Percentiles rank a stretch among this genome's conserved stretches.
Evolutionary conservation across 2,329 filamentous ascomycete genomes (phyloP).

Genomic region (Aspergillus pseudoviridinutans): DNA sequence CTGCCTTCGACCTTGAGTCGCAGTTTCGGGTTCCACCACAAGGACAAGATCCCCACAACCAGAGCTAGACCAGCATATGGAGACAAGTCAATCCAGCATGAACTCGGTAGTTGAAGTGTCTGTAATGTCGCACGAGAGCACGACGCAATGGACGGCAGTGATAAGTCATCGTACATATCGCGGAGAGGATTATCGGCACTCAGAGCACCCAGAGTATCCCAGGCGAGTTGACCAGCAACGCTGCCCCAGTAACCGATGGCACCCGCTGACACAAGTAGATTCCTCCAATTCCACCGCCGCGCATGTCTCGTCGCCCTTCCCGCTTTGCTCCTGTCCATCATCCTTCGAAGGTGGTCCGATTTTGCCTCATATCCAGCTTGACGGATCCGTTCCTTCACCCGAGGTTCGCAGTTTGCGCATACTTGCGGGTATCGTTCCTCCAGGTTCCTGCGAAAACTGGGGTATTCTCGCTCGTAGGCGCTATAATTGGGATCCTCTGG

Average conservation of each 20-base stretch:
- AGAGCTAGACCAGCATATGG: constrained; percentile 37
- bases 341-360: constrained; percentile 71
- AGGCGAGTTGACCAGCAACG: constrained; percentile 40
- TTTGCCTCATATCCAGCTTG: constrained; percentile 75
- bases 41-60: constrained; percentile 39
- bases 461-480: constrained; percentile 64
- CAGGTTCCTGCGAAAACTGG: constrained; percentile 65
- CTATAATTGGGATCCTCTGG: constrained; percentile 64
- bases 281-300: constrained; percentile 41
- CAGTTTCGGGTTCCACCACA: constrained; percentile 50
- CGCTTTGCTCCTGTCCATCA: constrained; percentile 61
- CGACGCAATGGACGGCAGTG: constrained; percentile 17
- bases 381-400: constrained; percentile 65
- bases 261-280: constrained; percentile 40
- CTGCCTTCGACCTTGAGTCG: constrained; percentile 41
- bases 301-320: constrained; percentile 29
- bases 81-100: constrained; percentile 28
- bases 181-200: constrained; percentile 13
- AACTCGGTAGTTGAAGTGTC: constrained; percentile 18
- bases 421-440: constrained; percentile 86
- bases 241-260: constrained; percentile 42
- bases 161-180: constrained; percentile 8
- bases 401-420: constrained; percentile 73
- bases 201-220: constrained; percentile 38
- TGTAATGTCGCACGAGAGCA: constrained; percentile 19